phyloP scores from a whole-genome alignment of 345 rosid genomes.

The Populus euphratica region DNA sequence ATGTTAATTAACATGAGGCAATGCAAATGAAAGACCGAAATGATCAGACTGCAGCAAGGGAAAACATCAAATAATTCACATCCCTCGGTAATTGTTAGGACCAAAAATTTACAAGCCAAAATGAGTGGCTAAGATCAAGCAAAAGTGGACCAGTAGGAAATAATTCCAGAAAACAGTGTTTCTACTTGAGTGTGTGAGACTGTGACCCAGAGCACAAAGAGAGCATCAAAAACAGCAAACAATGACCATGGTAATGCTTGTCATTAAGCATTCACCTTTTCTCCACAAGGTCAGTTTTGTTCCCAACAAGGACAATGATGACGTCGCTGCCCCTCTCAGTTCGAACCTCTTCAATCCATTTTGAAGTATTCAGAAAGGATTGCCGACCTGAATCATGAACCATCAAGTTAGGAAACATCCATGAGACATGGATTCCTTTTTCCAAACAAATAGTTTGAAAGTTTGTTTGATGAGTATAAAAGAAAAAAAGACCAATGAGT shows the following conservation, averaged over 20 bases:
- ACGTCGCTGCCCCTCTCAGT: slow-evolving; percentile 23
- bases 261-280: slow-evolving; percentile 11
- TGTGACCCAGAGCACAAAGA: background rate
- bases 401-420: background rate
- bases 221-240: background rate
- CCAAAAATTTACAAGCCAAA: background rate
- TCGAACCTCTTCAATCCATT: slow-evolving; percentile 27
- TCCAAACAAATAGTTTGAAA: background rate
- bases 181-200: background rate
- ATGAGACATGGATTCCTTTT: background rate
- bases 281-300: slow-evolving; percentile 23
- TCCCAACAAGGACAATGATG: slow-evolving; percentile 24
- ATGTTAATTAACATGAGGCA: background rate
- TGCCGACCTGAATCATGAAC: slow-evolving; percentile 14
- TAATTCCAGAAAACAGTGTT: background rate
- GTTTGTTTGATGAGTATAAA: background rate
- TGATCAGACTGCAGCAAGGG: background rate
- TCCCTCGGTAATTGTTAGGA: background rate
- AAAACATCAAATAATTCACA: background rate
- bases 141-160: background rate
- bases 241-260: background rate
- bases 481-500: background rate
- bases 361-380: slow-evolving; percentile 20
- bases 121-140: background rate
- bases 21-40: background rate